A percentile compares a stretch with the other conserved stretches of the same genome.
Evolutionary conservation across 192 early-diverging fungal species (phyloP).

Genomic region (Fimicolochytrium jonesii): DNA sequence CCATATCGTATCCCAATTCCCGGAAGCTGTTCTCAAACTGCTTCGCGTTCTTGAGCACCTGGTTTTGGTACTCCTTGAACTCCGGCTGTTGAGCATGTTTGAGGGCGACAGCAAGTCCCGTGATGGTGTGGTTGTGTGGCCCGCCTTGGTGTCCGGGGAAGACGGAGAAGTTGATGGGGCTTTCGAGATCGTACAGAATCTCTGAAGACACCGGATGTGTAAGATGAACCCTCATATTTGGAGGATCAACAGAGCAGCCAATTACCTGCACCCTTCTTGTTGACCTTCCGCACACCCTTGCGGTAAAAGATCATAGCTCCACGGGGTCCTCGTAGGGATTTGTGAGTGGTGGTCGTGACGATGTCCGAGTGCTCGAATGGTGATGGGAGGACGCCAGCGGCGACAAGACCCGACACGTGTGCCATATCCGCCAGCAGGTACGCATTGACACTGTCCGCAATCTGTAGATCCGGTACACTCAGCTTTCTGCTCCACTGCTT

Average conservation of each 20-base stretch:
- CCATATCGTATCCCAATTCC: conserved; percentile 72
- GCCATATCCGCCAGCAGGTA: conserved; percentile 98
- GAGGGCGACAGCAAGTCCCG: conserved; percentile 89
- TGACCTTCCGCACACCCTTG: conserved; percentile 78
- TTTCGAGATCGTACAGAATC: conserved; percentile 88
- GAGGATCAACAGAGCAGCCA: background rate
- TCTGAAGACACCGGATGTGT: conserved; percentile 26
- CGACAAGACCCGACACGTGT: conserved; percentile 87
- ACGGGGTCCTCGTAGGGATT: conserved; percentile 95
- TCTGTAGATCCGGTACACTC: conserved; percentile 36
- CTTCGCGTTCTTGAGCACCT: conserved; percentile 87
- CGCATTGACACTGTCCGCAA: conserved; percentile 76
- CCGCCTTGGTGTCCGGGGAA: conserved; percentile 99
- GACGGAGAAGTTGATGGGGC: conserved; percentile 91
- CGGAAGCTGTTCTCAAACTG: conserved; percentile 77
- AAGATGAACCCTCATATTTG: background rate
- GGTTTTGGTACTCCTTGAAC: conserved; percentile 87
- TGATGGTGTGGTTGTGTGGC: conserved; percentile 99
- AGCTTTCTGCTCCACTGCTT: background rate
- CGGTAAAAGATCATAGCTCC: conserved; percentile 99
- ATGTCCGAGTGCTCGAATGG: conserved; percentile 94
- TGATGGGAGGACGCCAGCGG: conserved; percentile 79
- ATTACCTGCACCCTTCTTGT: conserved; percentile 89
- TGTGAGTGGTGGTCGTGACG: conserved; percentile 99
- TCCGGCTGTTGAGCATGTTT: conserved; percentile 74